Base-by-base conservation (phyloP, 2,329 filamentous ascomycete species). In the Calonectria multiphialidica region DNA sequence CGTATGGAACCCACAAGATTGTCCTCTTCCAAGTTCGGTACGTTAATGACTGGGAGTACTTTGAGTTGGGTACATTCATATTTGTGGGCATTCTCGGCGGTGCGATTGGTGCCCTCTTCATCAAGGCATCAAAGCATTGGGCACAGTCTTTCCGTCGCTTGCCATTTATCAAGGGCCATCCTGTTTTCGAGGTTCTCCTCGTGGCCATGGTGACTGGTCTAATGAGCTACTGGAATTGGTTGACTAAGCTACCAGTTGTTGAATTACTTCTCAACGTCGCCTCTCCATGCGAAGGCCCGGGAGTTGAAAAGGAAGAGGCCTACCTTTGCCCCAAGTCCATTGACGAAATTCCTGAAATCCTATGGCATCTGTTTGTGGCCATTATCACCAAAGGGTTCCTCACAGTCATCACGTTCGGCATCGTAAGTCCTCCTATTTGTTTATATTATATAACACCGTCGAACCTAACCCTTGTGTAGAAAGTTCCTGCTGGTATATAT, bases 1-100 rank as follows among this genome's bases (percentile, higher is more conserved):
- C 97, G 0, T 99, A 98, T 79, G 96, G 96, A 35, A 98, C 96
- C 0, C 92, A 94, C 81, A 98, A 99, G 85, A 98, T 99, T 74
- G 97, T 99, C 77, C 90, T 98, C 80, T 99, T 99, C 82, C 92
- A 98, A 82, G 95, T 99, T 63, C 92, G 96, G 13, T 99, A 98
- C 81, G 83, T 94, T 13, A 90, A 92, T 1, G 96, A 98, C 81
- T 99, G 97, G 97, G 92, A 95, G 76, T 95, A 95, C 80, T 98
- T 98, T 81, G 97, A 99, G 83, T 89, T 99, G 62, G 88, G 90
- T 44, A 92, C 91, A 69, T 99, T 98, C 83, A 92, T 97, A 63
- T 83, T 96, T n/a, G 91, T 98, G 2, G 97, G 97, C 12, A 86
- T 97, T 13, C 85, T 98, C 40, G 97, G 97, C 25, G 97, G 97